Conservation (phyloP, 495 filamentous ascomycete genomes). For the Hypoxylon subgilvum region DNA sequence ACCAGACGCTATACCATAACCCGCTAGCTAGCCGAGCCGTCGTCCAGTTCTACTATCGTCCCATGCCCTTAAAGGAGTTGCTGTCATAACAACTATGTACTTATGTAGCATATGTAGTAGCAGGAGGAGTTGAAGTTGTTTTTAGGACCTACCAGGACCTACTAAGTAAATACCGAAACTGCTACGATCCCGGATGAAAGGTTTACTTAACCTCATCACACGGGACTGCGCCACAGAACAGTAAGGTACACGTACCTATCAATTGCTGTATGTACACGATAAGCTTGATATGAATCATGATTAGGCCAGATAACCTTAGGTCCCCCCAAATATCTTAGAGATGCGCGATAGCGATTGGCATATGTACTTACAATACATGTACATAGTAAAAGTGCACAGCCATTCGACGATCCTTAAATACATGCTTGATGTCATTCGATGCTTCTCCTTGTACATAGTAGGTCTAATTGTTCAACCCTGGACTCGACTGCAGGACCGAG, state of each 20-base stretch:
- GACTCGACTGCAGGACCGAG: conserved; percentile 15
- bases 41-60: neutral
- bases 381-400: conserved; percentile 31
- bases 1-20: conserved; percentile 25
- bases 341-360: conserved; percentile 2
- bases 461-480: conserved; percentile 1
- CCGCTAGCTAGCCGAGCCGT: conserved; percentile 8
- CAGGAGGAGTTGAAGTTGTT: conserved; percentile 5
- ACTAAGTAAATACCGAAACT: conserved; percentile 20
- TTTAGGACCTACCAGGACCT: too few relatives aligned
- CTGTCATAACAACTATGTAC: neutral
- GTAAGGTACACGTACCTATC: too few relatives aligned
- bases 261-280: too few relatives aligned
- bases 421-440: conserved; percentile 28
- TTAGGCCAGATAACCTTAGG: conserved; percentile 16
- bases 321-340: conserved; percentile 3
- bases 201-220: too few relatives aligned
- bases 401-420: conserved; percentile 27
- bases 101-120: neutral
- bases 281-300: too few relatives aligned
- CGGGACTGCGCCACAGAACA: conserved; percentile 18
- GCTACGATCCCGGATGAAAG: conserved; percentile 11
- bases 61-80: too few relatives aligned
- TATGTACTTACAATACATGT: too few relatives aligned
- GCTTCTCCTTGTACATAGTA: conserved; percentile 1